Evolutionary conservation across 2,329 filamentous ascomycete species (phyloP).

Genomic region (Paramyrothecium roridum): DNA sequence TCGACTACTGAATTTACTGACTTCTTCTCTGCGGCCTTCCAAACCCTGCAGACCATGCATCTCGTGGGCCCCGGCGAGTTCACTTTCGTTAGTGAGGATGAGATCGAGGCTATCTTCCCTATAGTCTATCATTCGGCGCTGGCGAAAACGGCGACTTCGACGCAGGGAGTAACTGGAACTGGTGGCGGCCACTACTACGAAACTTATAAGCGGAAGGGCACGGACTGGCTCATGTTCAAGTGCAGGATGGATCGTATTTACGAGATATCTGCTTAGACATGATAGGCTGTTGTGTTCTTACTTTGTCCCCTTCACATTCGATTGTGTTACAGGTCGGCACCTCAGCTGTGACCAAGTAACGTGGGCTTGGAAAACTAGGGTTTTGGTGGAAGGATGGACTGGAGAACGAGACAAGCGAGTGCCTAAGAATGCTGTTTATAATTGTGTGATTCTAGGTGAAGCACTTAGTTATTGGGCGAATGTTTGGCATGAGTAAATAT

Average conservation of each 20-base stretch:
- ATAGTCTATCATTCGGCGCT: constrained; percentile 7
- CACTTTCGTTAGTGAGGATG: background rate
- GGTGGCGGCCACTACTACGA: constrained; percentile 11
- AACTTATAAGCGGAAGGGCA: constrained; percentile 6
- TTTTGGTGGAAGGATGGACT: no score
- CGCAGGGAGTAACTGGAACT: constrained; percentile 4
- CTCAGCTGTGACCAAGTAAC: no score
- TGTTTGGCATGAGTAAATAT: no score
- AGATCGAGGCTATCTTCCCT: constrained; percentile 7
- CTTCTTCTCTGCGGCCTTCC: constrained; percentile 6
- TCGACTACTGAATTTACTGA: background rate
- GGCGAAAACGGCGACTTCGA: background rate
- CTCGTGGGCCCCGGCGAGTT: constrained; percentile 6
- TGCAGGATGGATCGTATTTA: constrained; percentile 12
- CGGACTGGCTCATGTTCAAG: constrained; percentile 11
- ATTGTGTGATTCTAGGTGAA: no score
- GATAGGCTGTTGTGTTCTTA: no score
- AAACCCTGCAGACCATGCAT: constrained; percentile 8
- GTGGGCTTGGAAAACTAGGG: no score
- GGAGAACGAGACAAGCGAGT: no score
- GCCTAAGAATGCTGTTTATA: no score
- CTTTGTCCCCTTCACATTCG: no score
- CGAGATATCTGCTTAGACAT: constrained; percentile 4
- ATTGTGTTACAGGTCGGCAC: no score
- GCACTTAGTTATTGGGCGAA: no score